Evolutionary conservation across 2,329 filamentous ascomycete species (phyloP).

Genomic region (Nigrospora sphaerica): DNA sequence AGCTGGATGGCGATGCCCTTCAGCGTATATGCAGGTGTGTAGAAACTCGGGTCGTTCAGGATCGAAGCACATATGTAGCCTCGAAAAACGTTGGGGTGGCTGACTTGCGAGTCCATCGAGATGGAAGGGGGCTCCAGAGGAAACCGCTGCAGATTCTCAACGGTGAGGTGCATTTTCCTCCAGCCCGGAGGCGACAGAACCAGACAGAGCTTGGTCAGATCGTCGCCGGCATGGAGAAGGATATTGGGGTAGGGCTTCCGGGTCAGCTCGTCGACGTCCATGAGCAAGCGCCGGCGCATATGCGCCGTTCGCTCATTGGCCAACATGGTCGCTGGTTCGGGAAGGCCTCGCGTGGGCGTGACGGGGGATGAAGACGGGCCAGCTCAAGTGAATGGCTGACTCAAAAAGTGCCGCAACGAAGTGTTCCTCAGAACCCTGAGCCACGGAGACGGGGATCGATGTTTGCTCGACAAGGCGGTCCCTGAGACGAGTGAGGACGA

Average conservation of each 20-base stretch:
- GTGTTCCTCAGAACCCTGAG: too few relatives aligned
- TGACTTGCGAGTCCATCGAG: slow-evolving; percentile 30
- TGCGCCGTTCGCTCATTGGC: neutral
- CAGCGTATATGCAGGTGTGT: slow-evolving; percentile 42
- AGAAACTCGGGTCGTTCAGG: slow-evolving; percentile 31
- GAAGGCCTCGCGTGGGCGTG: too few relatives aligned
- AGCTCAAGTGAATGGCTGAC: too few relatives aligned
- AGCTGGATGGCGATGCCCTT: slow-evolving; percentile 42
- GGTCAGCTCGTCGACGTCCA: slow-evolving; percentile 38
- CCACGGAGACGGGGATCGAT: too few relatives aligned
- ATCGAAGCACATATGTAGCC: slow-evolving; percentile 39
- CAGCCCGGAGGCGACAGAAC: slow-evolving; percentile 32
- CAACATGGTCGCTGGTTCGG: too few relatives aligned
- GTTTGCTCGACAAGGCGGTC: too few relatives aligned
- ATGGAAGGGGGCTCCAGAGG: slow-evolving; percentile 31
- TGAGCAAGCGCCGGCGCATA: slow-evolving; percentile 23
- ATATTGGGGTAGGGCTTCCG: slow-evolving; percentile 39
- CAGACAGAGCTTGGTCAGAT: slow-evolving; percentile 31
- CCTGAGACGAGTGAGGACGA: too few relatives aligned
- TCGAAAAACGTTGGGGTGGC: slow-evolving; percentile 37
- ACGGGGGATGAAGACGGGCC: too few relatives aligned
- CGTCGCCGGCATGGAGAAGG: slow-evolving; percentile 26
- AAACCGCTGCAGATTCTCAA: slow-evolving; percentile 27
- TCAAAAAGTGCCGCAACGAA: too few relatives aligned
- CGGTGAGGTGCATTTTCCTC: slow-evolving; percentile 32